Percentiles rank a stretch among this genome's conserved stretches.
Evolutionary conservation across 1,284 basidiomycete genomes (phyloP).

Genomic region (Cutaneotrichosporon arboriforme): DNA sequence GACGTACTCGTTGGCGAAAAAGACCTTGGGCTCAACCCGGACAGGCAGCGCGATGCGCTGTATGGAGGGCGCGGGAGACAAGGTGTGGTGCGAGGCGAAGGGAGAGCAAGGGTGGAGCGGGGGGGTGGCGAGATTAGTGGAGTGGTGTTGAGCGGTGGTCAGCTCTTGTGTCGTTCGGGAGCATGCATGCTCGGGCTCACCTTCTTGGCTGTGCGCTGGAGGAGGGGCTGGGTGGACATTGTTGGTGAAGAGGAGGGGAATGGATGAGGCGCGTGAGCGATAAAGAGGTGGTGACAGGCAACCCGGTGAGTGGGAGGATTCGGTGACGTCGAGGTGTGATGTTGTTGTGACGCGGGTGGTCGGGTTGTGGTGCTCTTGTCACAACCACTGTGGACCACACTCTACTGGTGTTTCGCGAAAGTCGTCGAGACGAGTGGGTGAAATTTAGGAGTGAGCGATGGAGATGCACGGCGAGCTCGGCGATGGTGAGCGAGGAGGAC

Average conservation of each 20-base stretch:
- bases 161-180: background rate
- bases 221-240: constrained; percentile 97
- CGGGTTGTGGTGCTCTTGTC: background rate
- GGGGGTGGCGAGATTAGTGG: no score
- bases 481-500: no score
- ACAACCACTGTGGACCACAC: no score
- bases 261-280: background rate
- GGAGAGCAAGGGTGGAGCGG: constrained; percentile 13
- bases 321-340: background rate
- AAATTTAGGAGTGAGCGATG: no score
- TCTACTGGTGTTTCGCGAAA: no score
- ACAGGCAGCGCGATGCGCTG: constrained; percentile 86
- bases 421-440: no score
- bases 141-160: background rate
- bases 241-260: background rate
- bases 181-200: constrained; percentile 18
- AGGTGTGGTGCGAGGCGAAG: no score
- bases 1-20: constrained; percentile 83
- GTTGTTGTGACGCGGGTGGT: background rate
- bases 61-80: background rate
- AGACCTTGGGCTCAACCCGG: constrained; percentile 81
- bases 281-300: no score
- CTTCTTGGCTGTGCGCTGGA: constrained; percentile 91
- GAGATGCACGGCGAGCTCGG: no score
- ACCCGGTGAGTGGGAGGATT: no score